phyloP scores from a whole-genome alignment of 1,284 basidiomycete genomes.

The Austroboletus olivaceoglutinosus region DNA sequence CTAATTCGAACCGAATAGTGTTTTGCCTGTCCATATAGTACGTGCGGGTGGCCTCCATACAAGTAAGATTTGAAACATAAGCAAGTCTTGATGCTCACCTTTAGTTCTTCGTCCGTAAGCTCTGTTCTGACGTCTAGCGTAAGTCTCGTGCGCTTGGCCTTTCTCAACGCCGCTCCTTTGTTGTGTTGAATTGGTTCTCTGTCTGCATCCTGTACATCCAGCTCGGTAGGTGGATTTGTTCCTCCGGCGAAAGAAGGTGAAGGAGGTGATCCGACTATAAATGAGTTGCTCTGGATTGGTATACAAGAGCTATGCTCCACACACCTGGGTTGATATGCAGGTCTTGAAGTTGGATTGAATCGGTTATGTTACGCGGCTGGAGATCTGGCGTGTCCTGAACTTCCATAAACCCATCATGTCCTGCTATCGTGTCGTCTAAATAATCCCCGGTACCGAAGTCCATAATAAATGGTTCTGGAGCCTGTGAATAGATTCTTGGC shows the following conservation, averaged over 20 bases:
- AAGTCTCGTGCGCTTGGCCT: slow-evolving; percentile 41
- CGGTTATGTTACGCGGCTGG: neutral
- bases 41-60: slow-evolving; percentile 54
- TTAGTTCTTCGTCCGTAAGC: slow-evolving; percentile 74
- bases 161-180: slow-evolving; percentile 28
- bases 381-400: neutral
- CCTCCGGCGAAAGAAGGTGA: slow-evolving; percentile 10
- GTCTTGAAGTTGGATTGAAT: slow-evolving; percentile 3
- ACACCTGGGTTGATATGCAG: slow-evolving; percentile 11
- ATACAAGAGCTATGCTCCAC: neutral
- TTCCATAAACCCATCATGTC: slow-evolving; percentile 1
- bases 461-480: slow-evolving; percentile 14
- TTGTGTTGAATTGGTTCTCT: slow-evolving; percentile 14
- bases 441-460: slow-evolving; percentile 11
- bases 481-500: slow-evolving; percentile 13
- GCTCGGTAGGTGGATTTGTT: neutral
- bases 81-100: slow-evolving; percentile 39
- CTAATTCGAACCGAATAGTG: slow-evolving; percentile 47
- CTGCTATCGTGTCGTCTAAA: slow-evolving; percentile 10
- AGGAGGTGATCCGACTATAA: slow-evolving; percentile 15
- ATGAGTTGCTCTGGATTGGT: neutral
- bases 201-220: neutral
- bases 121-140: slow-evolving; percentile 68
- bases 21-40: slow-evolving; percentile 66
- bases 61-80: slow-evolving; percentile 2